Evolutionary conservation across 2,329 filamentous ascomycete genomes (phyloP), one percentile per base, ranked within the genome.

Genomic region (Cadophora malorum): DNA sequence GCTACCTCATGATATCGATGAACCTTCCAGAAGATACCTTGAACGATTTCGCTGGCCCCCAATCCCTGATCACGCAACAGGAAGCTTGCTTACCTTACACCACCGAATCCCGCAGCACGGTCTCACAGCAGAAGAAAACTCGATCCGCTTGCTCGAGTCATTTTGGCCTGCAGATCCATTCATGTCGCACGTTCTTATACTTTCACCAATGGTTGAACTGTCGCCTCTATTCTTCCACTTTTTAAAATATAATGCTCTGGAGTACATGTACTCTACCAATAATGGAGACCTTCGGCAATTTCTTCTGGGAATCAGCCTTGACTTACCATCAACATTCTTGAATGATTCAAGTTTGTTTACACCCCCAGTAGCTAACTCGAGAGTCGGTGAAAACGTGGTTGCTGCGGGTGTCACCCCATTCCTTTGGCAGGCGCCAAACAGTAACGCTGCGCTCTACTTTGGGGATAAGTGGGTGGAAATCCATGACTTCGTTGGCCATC

Each of bases 401-500:
- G 35, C 52, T 28, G 60, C 33, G 2, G 63, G 45, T 0, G 19
- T 71, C 47, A 70, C 69, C 47, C 69, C 76, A 69, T 96, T 97
- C 75, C 82, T 97, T 9, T 97, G 94, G 90, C 91, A 97, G 79
- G 88, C 90, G 1, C 94, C 95, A 5, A 91, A 89, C 71, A 92
- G 90, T 75, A 91, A 96, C 71, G 94, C 95, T 0, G 87, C 90
- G 12, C 83, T 99, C 10, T 90, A 95, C 77, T 89, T 96, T 66
- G 94, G 94, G 53, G 88, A 93, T 59, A 94, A 91, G 76, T 99
- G 96, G 96, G 81, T 87, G 14, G 92, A 97, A 73, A 85, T 97
- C 10, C 94, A 97, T 77, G 86, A 88, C 12, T 96, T 96, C 73
- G 85, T 96, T 1, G 87, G 91, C 12, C 67, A 72, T 21, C 28